Percentiles rank a stretch among this genome's conserved stretches.
Conservation (phyloP, 2,329 filamentous ascomycete genomes). For the Aspergillus ruber region DNA sequence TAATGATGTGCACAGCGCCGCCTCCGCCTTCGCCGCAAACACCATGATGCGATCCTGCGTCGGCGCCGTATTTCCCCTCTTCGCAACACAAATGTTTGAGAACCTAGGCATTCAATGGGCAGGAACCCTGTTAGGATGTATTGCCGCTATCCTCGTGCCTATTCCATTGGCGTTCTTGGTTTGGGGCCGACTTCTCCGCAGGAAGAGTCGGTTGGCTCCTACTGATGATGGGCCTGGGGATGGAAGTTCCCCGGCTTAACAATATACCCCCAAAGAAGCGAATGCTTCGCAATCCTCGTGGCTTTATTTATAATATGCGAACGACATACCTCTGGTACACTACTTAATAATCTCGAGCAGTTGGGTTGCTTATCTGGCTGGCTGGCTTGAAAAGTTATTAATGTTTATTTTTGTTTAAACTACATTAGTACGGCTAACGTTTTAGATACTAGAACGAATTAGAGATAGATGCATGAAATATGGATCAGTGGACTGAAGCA, state of each 20-base stretch:
- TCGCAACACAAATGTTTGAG: slow-evolving; percentile 17
- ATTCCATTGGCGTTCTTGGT: slow-evolving; percentile 14
- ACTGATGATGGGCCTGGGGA: background rate
- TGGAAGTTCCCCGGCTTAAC: background rate
- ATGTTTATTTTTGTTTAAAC: background rate
- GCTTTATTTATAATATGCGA: too few relatives aligned
- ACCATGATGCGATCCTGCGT: slow-evolving; percentile 19
- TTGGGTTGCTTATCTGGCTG: background rate
- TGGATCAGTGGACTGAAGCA: too few relatives aligned
- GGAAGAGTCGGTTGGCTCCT: slow-evolving; percentile 13
- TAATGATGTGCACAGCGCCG: slow-evolving; percentile 8
- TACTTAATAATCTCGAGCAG: too few relatives aligned
- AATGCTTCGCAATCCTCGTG: too few relatives aligned
- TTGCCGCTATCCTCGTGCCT: slow-evolving; percentile 16
- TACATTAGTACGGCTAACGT: too few relatives aligned
- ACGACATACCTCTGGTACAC: too few relatives aligned
- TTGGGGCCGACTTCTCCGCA: slow-evolving; percentile 10
- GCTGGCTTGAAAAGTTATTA: background rate
- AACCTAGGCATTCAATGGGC: slow-evolving; percentile 19
- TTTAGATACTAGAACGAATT: too few relatives aligned
- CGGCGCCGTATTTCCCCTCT: slow-evolving; percentile 14
- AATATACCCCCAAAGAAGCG: too few relatives aligned
- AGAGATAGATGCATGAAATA: too few relatives aligned
- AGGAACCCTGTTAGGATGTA: slow-evolving; percentile 12
- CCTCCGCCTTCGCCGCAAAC: slow-evolving; percentile 16